Percentiles rank a stretch among this genome's conserved stretches.
Evolutionary conservation across 768 basidiomycete species (phyloP).

Genomic region (Mycena crocata): DNA sequence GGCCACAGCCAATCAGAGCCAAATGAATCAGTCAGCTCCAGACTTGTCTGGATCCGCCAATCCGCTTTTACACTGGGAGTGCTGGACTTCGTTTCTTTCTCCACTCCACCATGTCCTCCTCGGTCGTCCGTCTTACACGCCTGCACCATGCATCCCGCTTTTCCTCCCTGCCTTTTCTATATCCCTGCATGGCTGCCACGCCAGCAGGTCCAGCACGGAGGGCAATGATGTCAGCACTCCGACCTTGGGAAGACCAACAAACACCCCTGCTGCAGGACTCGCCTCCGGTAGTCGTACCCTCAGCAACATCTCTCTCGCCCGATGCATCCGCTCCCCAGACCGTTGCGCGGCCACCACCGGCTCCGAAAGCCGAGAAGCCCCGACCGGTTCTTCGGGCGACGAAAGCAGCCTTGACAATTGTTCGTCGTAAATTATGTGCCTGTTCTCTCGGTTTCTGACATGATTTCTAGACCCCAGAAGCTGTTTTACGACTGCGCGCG

Average conservation of each 20-base stretch:
- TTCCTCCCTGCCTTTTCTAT: constrained; percentile 46
- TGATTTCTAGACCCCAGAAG: constrained; percentile 75
- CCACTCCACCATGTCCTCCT: constrained; percentile 40
- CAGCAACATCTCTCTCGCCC: constrained; percentile 57
- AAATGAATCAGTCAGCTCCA: too few species aligned
- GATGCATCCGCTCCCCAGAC: constrained; percentile 78
- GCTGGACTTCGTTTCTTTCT: constrained; percentile 15
- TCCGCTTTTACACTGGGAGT: background rate
- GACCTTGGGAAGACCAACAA: constrained; percentile 46
- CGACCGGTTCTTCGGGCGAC: constrained; percentile 75
- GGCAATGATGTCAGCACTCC: constrained; percentile 77
- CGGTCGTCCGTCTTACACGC: constrained; percentile 43
- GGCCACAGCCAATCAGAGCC: background rate
- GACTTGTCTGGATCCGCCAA: constrained; percentile 12
- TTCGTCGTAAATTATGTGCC: constrained; percentile 48
- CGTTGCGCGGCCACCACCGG: constrained; percentile 77
- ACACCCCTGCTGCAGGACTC: constrained; percentile 53
- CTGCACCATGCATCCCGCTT: constrained; percentile 47
- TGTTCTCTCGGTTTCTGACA: constrained; percentile 7
- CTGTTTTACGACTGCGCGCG: constrained; percentile 77
- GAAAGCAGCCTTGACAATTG: constrained; percentile 84
- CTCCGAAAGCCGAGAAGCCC: constrained; percentile 71
- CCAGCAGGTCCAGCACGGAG: constrained; percentile 56
- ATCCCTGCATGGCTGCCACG: constrained; percentile 46
- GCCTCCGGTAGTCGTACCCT: constrained; percentile 64